phyloP scores from a whole-genome alignment of 495 filamentous ascomycete genomes.

The Melanomma pulvis-pyrius region DNA sequence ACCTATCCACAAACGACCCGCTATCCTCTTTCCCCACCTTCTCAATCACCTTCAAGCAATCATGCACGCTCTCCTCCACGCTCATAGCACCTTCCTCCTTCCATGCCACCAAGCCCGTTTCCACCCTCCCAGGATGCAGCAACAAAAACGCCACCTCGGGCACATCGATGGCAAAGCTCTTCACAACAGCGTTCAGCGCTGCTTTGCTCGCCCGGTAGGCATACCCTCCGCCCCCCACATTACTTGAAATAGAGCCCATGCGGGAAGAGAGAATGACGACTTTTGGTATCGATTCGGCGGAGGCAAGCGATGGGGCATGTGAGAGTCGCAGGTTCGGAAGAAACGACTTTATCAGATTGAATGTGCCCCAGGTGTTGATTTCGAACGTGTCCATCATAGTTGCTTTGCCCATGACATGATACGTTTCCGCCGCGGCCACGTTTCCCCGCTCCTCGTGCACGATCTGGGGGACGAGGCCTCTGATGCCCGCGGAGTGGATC shows the following conservation, averaged over 20 bases:
- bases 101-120: slow-evolving; percentile 46
- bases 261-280: slow-evolving; percentile 48
- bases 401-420: slow-evolving; percentile 39
- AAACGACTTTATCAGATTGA: slow-evolving; percentile 40
- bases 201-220: slow-evolving; percentile 75
- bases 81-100: slow-evolving; percentile 49
- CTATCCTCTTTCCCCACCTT: slow-evolving; percentile 33
- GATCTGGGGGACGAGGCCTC: slow-evolving; percentile 43
- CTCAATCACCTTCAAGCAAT: slow-evolving; percentile 44
- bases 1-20: slow-evolving; percentile 49
- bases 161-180: slow-evolving; percentile 47
- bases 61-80: slow-evolving; percentile 45
- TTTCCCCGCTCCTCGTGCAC: slow-evolving; percentile 34
- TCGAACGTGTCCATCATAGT: slow-evolving; percentile 41
- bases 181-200: slow-evolving; percentile 48
- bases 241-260: slow-evolving; percentile 51
- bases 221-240: slow-evolving; percentile 72
- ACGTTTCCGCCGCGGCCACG: slow-evolving; percentile 41
- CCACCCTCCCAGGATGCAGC: slow-evolving; percentile 52
- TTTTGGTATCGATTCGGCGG: slow-evolving; percentile 32
- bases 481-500: slow-evolving; percentile 46
- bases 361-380: slow-evolving; percentile 44
- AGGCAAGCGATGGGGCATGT: not conserved
- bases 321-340: slow-evolving; percentile 34
- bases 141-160: slow-evolving; percentile 44